Evolutionary conservation across 305 asterid genomes (phyloP).

Genomic region (Salvia sclarea): DNA sequence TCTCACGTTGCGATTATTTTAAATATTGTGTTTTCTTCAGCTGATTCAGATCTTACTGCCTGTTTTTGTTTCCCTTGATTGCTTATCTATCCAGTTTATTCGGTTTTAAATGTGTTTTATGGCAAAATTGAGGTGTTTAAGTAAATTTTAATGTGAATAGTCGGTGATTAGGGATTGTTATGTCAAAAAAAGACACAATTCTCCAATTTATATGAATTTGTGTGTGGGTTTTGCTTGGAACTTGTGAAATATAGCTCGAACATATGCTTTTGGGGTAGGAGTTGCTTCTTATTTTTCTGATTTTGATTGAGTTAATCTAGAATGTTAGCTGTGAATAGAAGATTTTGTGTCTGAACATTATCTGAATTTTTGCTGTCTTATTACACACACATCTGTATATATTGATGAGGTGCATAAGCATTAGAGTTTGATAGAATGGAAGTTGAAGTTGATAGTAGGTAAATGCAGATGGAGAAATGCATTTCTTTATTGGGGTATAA

Average conservation of each 20-base stretch:
- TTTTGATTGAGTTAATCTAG: background rate
- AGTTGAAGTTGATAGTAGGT: background rate
- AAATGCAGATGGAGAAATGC: background rate
- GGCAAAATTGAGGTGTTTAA: conserved; percentile 12
- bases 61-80: background rate
- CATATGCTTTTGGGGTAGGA: background rate
- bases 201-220: conserved; percentile 1
- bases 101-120: background rate
- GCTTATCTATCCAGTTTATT: background rate
- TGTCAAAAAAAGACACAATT: background rate
- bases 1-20: background rate
- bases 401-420: background rate
- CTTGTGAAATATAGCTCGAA: conserved; percentile 11
- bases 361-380: background rate
- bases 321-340: background rate
- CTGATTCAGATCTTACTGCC: conserved; percentile 34
- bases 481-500: background rate
- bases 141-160: background rate
- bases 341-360: background rate
- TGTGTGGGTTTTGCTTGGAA: conserved; percentile 15
- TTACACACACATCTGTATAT: no score
- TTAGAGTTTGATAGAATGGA: background rate
- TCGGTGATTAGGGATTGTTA: background rate
- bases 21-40: background rate
- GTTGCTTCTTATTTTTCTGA: background rate